Percentiles rank a stretch among this genome's conserved stretches.
phyloP scores from a whole-genome alignment of 2,329 filamentous ascomycete genomes.

The Aspergillus carbonarius region DNA sequence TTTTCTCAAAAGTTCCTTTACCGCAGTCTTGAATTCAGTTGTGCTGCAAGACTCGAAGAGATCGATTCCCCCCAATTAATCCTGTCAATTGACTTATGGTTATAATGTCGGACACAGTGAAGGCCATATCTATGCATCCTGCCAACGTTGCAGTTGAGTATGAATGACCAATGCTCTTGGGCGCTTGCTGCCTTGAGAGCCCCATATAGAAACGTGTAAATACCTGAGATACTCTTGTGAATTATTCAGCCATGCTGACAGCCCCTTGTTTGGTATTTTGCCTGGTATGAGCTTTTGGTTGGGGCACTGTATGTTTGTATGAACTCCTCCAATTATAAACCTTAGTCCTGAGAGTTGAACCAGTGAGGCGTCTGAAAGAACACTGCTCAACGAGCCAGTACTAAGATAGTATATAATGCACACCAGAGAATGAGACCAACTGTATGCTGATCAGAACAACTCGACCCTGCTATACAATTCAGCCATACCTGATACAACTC shows the following conservation, averaged over 20 bases:
- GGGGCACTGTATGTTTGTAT: too few species aligned
- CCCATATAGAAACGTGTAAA: background rate
- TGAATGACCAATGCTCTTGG: background rate
- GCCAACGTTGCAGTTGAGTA: background rate
- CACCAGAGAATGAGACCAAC: too few species aligned
- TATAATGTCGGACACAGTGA: conserved; percentile 1
- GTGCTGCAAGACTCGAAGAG: background rate
- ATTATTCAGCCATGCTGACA: background rate
- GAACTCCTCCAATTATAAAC: too few species aligned
- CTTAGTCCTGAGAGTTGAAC: too few species aligned
- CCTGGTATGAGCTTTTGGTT: too few species aligned
- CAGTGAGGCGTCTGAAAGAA: too few species aligned
- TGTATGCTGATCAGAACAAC: too few species aligned
- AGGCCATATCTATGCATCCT: background rate
- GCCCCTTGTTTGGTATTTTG: too few species aligned
- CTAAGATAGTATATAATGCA: too few species aligned
- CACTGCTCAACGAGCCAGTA: too few species aligned
- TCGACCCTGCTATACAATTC: too few species aligned
- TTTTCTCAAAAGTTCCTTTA: conserved; percentile 16
- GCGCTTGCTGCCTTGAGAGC: background rate
- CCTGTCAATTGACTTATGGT: conserved; percentile 11
- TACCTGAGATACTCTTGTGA: background rate
- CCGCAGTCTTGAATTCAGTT: background rate
- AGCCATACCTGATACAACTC: too few species aligned
- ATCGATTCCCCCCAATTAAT: conserved; percentile 13